phyloP scores from a whole-genome alignment of 352 stramenopile genomes.

The Phytophthora palmivora region DNA sequence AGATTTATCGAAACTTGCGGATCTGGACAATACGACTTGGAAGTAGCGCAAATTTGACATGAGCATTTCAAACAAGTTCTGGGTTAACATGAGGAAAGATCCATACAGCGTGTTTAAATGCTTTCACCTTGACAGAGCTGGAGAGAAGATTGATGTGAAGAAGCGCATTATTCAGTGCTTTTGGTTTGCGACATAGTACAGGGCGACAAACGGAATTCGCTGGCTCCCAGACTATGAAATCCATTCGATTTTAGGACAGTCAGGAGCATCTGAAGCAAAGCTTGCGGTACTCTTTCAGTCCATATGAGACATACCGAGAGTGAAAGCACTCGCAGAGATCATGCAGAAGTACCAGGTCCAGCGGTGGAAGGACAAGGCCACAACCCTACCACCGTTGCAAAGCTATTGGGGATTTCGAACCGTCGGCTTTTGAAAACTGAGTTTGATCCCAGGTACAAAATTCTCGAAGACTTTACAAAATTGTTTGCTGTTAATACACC shows the following conservation, averaged over 20 bases:
- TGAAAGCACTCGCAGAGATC: too few species aligned
- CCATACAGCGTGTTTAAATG: background rate
- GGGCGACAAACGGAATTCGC: background rate
- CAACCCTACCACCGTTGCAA: too few species aligned
- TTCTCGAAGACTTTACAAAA: too few species aligned
- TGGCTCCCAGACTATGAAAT: background rate
- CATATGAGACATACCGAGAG: background rate
- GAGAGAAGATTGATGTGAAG: background rate
- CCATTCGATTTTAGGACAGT: background rate
- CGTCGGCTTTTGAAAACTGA: too few species aligned
- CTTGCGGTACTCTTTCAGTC: too few species aligned
- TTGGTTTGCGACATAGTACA: conserved; percentile 1
- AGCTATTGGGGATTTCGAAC: too few species aligned
- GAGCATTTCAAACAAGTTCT: background rate
- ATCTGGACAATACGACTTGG: conserved; percentile 1
- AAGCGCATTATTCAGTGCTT: conserved; percentile 3
- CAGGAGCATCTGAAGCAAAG: background rate
- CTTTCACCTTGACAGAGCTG: background rate
- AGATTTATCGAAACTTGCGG: too few species aligned
- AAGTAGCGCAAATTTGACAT: background rate
- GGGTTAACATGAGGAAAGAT: background rate
- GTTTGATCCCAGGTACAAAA: too few species aligned
- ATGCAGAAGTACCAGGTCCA: conserved; percentile 2
- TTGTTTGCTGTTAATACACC: too few species aligned
- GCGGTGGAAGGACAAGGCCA: background rate